Conservation (phyloP, 2,329 filamentous ascomycete species). For the Nemania diffusa region DNA sequence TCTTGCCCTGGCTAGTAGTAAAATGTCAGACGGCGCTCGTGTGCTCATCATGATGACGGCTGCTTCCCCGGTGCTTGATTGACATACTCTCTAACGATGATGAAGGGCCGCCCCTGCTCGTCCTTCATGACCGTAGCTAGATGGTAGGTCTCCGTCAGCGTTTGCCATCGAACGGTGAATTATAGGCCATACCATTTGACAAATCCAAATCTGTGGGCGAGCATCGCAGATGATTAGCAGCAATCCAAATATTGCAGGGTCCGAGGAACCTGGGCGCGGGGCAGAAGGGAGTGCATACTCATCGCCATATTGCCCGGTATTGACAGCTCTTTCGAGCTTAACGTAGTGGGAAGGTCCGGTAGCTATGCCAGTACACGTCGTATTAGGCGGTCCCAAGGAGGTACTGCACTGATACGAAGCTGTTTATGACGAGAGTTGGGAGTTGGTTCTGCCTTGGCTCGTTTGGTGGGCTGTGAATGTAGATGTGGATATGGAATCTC, state of each 20-base stretch:
- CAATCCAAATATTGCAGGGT: not conserved
- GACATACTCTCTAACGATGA: constrained; percentile 94
- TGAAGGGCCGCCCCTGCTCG: constrained; percentile 96
- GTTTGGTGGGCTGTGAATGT: constrained; percentile 35
- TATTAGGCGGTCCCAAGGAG: not conserved
- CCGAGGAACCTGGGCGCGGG: constrained; percentile 23
- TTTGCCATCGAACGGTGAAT: constrained; percentile 10
- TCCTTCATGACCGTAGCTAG: constrained; percentile 86
- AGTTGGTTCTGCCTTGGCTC: constrained; percentile 8
- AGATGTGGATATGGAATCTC: constrained; percentile 32
- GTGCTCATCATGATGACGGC: not conserved
- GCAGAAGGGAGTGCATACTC: constrained; percentile 58
- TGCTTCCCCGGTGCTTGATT: not conserved
- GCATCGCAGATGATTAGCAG: constrained; percentile 40
- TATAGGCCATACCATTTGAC: constrained; percentile 74
- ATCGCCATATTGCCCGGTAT: constrained; percentile 63
- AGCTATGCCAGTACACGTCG: not conserved
- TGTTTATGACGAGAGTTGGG: constrained; percentile 2
- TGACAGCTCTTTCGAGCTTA: constrained; percentile 47
- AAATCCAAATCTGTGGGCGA: constrained; percentile 81
- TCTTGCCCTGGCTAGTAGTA: constrained; percentile 83
- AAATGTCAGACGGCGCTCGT: constrained; percentile 33
- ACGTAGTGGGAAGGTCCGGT: not conserved
- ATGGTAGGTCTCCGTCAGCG: constrained; percentile 38
- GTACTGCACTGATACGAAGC: not conserved